Evolutionary conservation across 1,284 basidiomycete species (phyloP).

Genomic region (Cryptococcus deneoformans): DNA sequence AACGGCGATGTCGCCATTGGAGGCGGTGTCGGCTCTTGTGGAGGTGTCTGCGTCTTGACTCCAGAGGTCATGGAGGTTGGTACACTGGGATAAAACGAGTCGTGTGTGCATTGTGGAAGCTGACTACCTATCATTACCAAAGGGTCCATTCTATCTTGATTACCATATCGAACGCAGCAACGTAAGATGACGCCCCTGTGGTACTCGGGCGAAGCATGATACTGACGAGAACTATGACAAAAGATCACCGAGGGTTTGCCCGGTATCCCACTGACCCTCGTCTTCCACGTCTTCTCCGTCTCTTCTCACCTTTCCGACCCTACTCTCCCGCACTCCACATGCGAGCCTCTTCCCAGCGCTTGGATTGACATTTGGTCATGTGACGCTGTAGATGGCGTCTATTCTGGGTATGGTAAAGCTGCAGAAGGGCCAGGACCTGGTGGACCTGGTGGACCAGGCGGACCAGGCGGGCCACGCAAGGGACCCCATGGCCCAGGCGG

Average conservation of each 20-base stretch:
- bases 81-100: neutral
- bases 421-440: slow-evolving; percentile 4
- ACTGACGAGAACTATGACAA: neutral
- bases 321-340: slow-evolving; percentile 3
- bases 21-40: slow-evolving; percentile 7
- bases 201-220: no score
- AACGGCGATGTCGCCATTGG: neutral
- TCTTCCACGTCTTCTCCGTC: slow-evolving; percentile 15
- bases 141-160: slow-evolving; percentile 30
- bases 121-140: neutral
- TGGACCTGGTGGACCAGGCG: slow-evolving; percentile 6
- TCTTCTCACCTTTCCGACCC: slow-evolving; percentile 9
- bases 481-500: no score
- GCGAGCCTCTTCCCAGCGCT: slow-evolving; percentile 14
- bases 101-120: neutral
- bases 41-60: slow-evolving; percentile 16
- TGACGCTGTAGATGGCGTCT: slow-evolving; percentile 14
- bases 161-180: slow-evolving; percentile 4
- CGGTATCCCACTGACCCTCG: slow-evolving; percentile 18
- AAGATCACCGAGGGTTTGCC: slow-evolving; percentile 16
- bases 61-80: slow-evolving; percentile 18
- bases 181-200: no score
- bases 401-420: slow-evolving; percentile 16
- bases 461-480: neutral
- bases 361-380: slow-evolving; percentile 24